Evolutionary conservation across 495 filamentous ascomycete genomes (phyloP).

Genomic region (Chlorociboria aeruginascens): DNA sequence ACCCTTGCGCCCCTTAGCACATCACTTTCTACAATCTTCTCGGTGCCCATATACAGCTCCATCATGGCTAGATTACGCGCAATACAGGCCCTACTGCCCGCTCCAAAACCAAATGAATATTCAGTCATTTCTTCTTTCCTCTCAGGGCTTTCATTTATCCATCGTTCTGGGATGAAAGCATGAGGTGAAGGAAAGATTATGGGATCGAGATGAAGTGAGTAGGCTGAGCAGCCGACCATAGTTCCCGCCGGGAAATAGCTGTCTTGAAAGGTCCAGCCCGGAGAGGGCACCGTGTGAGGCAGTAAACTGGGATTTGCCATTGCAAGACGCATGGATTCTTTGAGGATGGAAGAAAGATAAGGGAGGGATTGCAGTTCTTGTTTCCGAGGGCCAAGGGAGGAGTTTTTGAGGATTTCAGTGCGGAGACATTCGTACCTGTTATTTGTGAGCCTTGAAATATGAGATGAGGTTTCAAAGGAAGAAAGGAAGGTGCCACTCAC

Average conservation of each 20-base stretch:
- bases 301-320: conserved; percentile 40
- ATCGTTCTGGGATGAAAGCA: conserved; percentile 38
- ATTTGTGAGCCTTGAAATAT: neutral
- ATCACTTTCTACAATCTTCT: conserved; percentile 26
- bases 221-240: conserved; percentile 30
- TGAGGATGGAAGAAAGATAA: conserved; percentile 31
- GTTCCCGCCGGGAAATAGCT: conserved; percentile 30
- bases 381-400: conserved; percentile 6
- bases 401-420: conserved; percentile 21
- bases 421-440: conserved; percentile 26
- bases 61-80: conserved; percentile 33
- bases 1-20: conserved; percentile 29
- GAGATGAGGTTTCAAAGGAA: neutral
- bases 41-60: conserved; percentile 27
- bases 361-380: conserved; percentile 23
- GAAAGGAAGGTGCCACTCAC: conserved; percentile 17
- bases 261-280: conserved; percentile 27
- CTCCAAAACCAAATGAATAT: conserved; percentile 35
- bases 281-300: conserved; percentile 30
- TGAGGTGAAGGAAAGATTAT: conserved; percentile 30
- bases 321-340: conserved; percentile 32
- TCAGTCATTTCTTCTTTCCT: conserved; percentile 26
- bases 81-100: conserved; percentile 37
- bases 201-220: conserved; percentile 33
- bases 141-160: conserved; percentile 24